Percentiles rank a stretch among this genome's conserved stretches.
Conservation (phyloP, 495 filamentous ascomycete genomes). For the Pseudevernia furfuracea region DNA sequence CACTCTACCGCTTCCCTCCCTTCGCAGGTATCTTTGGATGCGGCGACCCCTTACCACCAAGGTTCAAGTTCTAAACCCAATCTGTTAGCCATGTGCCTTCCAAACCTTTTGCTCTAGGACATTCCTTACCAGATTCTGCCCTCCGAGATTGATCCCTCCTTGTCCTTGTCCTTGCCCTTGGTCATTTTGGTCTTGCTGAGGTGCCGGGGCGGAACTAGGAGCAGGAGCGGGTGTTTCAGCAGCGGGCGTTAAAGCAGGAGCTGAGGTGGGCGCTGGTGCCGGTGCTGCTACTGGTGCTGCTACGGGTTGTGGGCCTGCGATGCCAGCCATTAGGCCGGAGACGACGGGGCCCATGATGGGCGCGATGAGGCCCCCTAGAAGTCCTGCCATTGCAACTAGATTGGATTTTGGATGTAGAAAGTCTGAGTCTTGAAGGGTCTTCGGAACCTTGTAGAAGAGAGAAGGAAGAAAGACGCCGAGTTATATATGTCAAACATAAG, state of each 20-base stretch:
- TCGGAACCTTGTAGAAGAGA: neutral
- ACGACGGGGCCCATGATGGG: slow-evolving; percentile 10
- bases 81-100: neutral
- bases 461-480: neutral
- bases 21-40: neutral
- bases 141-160: neutral
- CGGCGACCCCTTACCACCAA: neutral
- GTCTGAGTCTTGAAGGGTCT: neutral
- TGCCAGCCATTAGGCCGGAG: neutral
- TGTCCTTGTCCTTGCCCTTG: neutral
- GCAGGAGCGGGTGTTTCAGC: slow-evolving; percentile 2
- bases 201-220: slow-evolving; percentile 4
- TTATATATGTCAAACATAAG: neutral
- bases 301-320: neutral
- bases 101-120: neutral
- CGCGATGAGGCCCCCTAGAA: slow-evolving; percentile 7
- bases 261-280: neutral
- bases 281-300: neutral
- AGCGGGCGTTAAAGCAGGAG: too few relatives aligned
- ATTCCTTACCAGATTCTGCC: neutral
- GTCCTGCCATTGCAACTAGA: slow-evolving; percentile 14
- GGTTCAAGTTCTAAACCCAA: neutral
- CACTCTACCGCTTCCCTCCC: neutral
- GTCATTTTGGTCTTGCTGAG: neutral
- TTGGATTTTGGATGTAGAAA: neutral